Percentiles rank a stretch among this genome's conserved stretches.
Conservation (phyloP, 2,329 filamentous ascomycete genomes). For the Ceratocystis variospora region DNA sequence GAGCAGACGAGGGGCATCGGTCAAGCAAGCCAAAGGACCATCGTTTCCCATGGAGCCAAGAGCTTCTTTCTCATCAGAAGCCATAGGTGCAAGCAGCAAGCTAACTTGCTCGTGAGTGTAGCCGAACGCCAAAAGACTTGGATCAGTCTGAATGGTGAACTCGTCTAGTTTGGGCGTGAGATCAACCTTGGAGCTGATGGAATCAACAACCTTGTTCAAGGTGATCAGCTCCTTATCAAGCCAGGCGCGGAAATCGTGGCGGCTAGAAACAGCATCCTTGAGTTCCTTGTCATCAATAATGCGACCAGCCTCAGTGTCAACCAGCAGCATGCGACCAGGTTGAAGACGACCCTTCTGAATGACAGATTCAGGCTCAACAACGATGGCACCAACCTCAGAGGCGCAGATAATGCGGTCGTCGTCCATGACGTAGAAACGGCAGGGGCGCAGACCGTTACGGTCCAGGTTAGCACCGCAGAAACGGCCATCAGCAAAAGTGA, state of each 20-base stretch:
- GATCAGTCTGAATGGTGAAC: slow-evolving; percentile 65
- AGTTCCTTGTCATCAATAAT: slow-evolving; percentile 91
- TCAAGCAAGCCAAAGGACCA: slow-evolving; percentile 78
- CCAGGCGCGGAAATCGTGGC: slow-evolving; percentile 81
- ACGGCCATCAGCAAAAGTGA: slow-evolving; percentile 91
- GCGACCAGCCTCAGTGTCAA: slow-evolving; percentile 76
- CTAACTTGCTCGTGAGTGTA: slow-evolving; percentile 95
- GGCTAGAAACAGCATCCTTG: slow-evolving; percentile 74
- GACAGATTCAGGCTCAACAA: slow-evolving; percentile 76
- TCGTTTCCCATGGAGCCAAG: slow-evolving; percentile 98
- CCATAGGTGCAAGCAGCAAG: slow-evolving; percentile 85
- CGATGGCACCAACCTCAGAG: slow-evolving; percentile 88
- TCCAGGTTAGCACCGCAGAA: slow-evolving; percentile 96
- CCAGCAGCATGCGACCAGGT: slow-evolving; percentile 88
- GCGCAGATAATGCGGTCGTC: slow-evolving; percentile 96
- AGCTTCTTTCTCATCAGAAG: slow-evolving; percentile 91
- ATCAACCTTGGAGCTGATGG: slow-evolving; percentile 46
- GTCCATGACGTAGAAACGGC: slow-evolving; percentile 92
- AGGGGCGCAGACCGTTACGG: slow-evolving; percentile 86
- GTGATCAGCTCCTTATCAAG: slow-evolving; percentile 73
- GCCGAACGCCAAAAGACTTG: slow-evolving; percentile 71
- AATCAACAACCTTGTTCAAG: slow-evolving; percentile 58
- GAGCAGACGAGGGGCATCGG: slow-evolving; percentile 74
- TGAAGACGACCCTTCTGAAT: slow-evolving; percentile 88
- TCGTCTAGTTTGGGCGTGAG: slow-evolving; percentile 55